Evolutionary conservation across 257 asterid genomes (phyloP).

Genomic region (Orobanche coerulescens): DNA sequence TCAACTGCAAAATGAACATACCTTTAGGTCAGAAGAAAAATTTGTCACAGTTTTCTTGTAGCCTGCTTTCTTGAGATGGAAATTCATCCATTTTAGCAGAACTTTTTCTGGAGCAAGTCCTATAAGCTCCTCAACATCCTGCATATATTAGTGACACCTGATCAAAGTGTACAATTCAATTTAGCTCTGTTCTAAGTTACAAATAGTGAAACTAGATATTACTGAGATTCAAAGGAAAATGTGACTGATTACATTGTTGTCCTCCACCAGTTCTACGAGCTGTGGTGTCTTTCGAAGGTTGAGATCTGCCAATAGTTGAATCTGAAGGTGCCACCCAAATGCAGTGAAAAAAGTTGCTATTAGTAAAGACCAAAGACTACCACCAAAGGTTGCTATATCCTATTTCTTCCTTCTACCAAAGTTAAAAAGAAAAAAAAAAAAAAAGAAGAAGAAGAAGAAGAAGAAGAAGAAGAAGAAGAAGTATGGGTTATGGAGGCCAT

Average conservation of each 20-base stretch:
- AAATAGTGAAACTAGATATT: background rate
- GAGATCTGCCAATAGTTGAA: slow-evolving; percentile 95
- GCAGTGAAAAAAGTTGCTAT: slow-evolving; percentile 17
- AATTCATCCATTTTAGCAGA: slow-evolving; percentile 93
- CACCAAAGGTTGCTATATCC: slow-evolving; percentile 11
- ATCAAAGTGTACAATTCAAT: slow-evolving; percentile 26
- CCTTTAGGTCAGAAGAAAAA: slow-evolving; percentile 93
- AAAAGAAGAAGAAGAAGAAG: too few relatives aligned
- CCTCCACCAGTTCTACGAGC: slow-evolving; percentile 93
- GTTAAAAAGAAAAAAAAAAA: too few relatives aligned
- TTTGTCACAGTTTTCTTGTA: slow-evolving; percentile 74
- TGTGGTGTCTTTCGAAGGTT: slow-evolving; percentile 96
- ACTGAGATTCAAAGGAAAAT: slow-evolving; percentile 16
- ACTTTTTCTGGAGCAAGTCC: slow-evolving; percentile 97
- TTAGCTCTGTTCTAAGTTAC: slow-evolving; percentile 21
- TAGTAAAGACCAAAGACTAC: slow-evolving; percentile 20
- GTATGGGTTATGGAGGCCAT: slow-evolving; percentile 15
- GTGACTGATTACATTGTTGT: slow-evolving; percentile 56
- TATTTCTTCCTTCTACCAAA: slow-evolving; percentile 4
- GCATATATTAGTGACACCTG: slow-evolving; percentile 32
- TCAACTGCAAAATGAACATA: slow-evolving; percentile 21
- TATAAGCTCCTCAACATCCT: slow-evolving; percentile 96
- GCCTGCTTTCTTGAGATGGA: slow-evolving; percentile 92
- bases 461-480: too few relatives aligned
- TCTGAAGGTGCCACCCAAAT: slow-evolving; percentile 43